Conservation (phyloP, 2,329 filamentous ascomycete species). For the Neoarthrinium moseri region DNA sequence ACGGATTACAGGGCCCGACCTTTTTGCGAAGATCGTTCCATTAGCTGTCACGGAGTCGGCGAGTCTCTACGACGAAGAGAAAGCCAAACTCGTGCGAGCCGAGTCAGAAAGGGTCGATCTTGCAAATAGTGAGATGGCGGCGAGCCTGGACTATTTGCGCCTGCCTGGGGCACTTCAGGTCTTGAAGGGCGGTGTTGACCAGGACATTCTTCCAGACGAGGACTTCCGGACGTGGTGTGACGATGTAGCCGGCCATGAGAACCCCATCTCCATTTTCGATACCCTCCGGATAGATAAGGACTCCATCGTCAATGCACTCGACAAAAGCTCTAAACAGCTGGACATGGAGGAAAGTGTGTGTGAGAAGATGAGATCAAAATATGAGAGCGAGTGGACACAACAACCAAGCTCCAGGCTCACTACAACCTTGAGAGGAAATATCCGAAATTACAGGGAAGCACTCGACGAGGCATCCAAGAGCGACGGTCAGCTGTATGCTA, state of each 20-base stretch:
- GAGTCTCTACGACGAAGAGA: constrained; percentile 97
- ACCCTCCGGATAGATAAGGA: constrained; percentile 75
- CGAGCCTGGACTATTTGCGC: constrained; percentile 89
- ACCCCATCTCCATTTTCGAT: constrained; percentile 77
- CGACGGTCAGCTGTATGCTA: constrained; percentile 78
- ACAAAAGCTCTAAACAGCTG: constrained; percentile 80
- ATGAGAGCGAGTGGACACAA: constrained; percentile 93
- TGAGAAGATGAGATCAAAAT: constrained; percentile 99
- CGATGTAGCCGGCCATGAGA: constrained; percentile 82
- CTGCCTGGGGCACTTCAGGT: constrained; percentile 87
- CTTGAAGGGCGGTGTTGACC: constrained; percentile 87
- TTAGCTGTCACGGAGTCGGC: constrained; percentile 95
- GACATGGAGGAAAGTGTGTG: constrained; percentile 98
- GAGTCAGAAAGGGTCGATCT: constrained; percentile 92
- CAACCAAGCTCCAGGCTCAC: constrained; percentile 91
- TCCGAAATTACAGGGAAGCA: constrained; percentile 83
- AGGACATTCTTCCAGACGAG: constrained; percentile 82
- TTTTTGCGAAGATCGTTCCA: constrained; percentile 95
- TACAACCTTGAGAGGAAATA: constrained; percentile 80
- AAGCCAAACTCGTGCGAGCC: constrained; percentile 89
- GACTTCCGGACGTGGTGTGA: constrained; percentile 95
- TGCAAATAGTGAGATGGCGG: constrained; percentile 93
- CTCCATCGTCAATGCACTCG: constrained; percentile 68
- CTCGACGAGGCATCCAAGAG: constrained; percentile 86
- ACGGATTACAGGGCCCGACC: constrained; percentile 91